Evolutionary conservation across 305 asterid genomes (phyloP).

Genomic region (Fraxinus platypoda): DNA sequence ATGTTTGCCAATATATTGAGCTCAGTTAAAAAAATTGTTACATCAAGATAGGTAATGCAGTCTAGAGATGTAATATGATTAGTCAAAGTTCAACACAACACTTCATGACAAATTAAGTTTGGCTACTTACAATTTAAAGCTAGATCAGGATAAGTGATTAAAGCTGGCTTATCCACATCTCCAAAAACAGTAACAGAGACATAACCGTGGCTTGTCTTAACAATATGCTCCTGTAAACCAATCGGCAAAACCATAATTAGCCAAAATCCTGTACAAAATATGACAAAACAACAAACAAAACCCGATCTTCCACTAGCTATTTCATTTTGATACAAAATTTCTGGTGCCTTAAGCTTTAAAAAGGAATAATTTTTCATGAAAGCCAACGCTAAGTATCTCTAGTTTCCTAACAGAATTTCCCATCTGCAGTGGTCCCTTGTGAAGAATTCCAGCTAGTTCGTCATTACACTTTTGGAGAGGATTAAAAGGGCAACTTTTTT

Average conservation of each 20-base stretch:
- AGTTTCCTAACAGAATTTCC: slow-evolving; percentile 6
- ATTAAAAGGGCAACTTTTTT: not conserved
- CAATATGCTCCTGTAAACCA: slow-evolving; percentile 30
- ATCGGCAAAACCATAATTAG: not conserved
- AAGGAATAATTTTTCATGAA: slow-evolving; percentile 10
- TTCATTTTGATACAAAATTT: not conserved
- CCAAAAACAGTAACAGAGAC: slow-evolving; percentile 35
- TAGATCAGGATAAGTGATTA: slow-evolving; percentile 37
- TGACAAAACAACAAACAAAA: not conserved
- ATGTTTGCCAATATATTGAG: not conserved
- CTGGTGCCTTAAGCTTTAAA: not conserved
- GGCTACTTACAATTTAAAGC: slow-evolving; percentile 35
- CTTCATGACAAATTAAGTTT: not conserved
- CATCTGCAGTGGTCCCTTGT: slow-evolving; percentile 2
- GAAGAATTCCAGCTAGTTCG: not conserved
- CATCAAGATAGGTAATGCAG: not conserved
- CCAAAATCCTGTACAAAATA: not conserved
- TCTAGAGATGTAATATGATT: not conserved
- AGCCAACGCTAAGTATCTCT: slow-evolving; percentile 7
- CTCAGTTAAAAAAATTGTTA: not conserved
- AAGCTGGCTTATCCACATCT: slow-evolving; percentile 35
- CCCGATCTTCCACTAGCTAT: not conserved
- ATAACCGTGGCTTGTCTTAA: slow-evolving; percentile 32
- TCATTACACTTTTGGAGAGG: not conserved
- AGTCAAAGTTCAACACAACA: not conserved